Evolutionary conservation across 2,329 filamentous ascomycete species (phyloP).

Genomic region (Pseudocercospora macadamiae): DNA sequence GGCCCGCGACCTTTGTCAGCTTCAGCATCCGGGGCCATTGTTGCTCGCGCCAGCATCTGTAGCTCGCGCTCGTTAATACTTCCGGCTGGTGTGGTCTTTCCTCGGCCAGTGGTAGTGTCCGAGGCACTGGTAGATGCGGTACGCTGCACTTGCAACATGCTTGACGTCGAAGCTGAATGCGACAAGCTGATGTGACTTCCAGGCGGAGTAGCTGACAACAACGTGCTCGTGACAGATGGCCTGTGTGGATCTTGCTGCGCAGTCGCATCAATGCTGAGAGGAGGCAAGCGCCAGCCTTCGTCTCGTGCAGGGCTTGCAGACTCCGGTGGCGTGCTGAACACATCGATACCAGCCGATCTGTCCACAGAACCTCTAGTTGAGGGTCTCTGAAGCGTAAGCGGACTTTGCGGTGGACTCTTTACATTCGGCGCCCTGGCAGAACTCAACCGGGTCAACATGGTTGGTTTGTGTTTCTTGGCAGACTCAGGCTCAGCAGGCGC

Average conservation of each 20-base stretch:
- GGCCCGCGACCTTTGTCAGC: conserved; percentile 2
- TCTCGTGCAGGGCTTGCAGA: conserved; percentile 33
- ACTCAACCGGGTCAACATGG: conserved; percentile 29
- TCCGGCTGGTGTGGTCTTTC: conserved; percentile 22
- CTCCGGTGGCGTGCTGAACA: conserved; percentile 52
- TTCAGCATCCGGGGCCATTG: conserved; percentile 14
- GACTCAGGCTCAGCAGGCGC: conserved; percentile 23
- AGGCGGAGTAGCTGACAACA: conserved; percentile 30
- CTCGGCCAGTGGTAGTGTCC: conserved; percentile 22
- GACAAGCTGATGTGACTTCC: conserved; percentile 28
- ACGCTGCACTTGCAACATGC: conserved; percentile 28
- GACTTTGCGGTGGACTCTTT: conserved; percentile 33
- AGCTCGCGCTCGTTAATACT: conserved; percentile 31
- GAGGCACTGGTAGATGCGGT: conserved; percentile 27
- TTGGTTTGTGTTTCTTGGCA: conserved; percentile 31
- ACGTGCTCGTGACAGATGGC: conserved; percentile 38
- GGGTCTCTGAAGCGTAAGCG: conserved; percentile 26
- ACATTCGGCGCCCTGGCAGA: conserved; percentile 17
- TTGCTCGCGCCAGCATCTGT: conserved; percentile 29
- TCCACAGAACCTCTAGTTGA: conserved; percentile 35
- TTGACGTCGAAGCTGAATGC: conserved; percentile 37
- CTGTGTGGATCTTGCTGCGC: conserved; percentile 35
- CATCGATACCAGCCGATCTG: conserved; percentile 43
- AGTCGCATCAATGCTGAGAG: conserved; percentile 37
- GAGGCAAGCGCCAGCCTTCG: conserved; percentile 38